These are phyloP conservation scores for Penicillium freii DNA, from an alignment of 2,329 filamentous ascomycete genomes.

Conservation along the genomic window DNA sequence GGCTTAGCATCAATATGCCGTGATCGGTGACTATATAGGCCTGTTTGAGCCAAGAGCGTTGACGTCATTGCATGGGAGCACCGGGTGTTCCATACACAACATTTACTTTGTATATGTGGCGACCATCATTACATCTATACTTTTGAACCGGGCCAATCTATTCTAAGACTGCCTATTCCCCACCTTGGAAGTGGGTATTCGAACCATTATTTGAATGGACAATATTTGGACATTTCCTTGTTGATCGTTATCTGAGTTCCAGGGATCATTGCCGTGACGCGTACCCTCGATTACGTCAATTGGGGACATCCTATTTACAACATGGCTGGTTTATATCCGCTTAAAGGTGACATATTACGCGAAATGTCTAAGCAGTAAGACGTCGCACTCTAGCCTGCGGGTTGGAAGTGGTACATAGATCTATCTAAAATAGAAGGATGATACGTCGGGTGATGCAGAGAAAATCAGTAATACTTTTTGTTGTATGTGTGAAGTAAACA, in stretches of 20 bases:
- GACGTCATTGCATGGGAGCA: neutral
- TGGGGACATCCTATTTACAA: neutral
- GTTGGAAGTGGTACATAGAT: neutral
- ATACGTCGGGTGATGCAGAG: neutral
- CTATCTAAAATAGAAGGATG: neutral
- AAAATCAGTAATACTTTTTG: neutral
- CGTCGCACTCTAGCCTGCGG: neutral
- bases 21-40: neutral
- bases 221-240: neutral
- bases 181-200: neutral
- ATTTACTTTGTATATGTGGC: neutral
- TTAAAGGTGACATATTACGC: neutral
- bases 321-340: neutral
- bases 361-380: too few relatives aligned
- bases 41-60: neutral
- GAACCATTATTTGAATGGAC: too few relatives aligned
- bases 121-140: neutral
- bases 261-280: neutral
- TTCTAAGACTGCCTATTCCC: neutral
- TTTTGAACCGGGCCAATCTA: neutral
- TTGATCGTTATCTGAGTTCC: neutral
- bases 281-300: neutral
- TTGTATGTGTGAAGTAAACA: neutral
- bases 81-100: neutral
- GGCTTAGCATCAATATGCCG: neutral